Conservation (phyloP, 768 basidiomycete species). For the Collybiopsis luxurians region DNA sequence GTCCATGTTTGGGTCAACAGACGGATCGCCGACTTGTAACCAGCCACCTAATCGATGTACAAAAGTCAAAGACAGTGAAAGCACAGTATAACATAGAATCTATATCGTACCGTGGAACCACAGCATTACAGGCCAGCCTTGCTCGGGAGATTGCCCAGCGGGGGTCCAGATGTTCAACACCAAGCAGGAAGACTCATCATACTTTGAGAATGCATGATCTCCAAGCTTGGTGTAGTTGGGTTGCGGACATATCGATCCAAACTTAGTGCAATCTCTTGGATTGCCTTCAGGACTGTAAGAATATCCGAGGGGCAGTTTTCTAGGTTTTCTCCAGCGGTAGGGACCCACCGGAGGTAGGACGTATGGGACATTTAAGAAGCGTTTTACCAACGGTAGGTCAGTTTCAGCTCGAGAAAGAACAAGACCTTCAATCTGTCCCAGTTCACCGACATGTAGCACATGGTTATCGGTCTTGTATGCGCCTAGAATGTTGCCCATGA, state of each 20-base stretch:
- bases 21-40: slow-evolving; percentile 10
- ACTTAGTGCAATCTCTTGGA: slow-evolving; percentile 8
- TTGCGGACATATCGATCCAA: slow-evolving; percentile 8
- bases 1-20: slow-evolving; percentile 7
- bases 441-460: neutral
- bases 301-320: neutral
- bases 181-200: slow-evolving; percentile 6
- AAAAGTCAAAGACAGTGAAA: neutral
- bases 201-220: neutral
- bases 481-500: slow-evolving; percentile 21
- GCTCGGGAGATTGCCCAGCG: slow-evolving; percentile 3
- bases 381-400: neutral
- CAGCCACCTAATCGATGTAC: neutral
- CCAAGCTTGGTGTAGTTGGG: slow-evolving; percentile 7
- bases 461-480: neutral
- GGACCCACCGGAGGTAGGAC: slow-evolving; percentile 6
- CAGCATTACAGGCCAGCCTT: slow-evolving; percentile 10
- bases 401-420: slow-evolving; percentile 5
- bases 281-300: neutral
- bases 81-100: neutral
- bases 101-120: slow-evolving; percentile 12
- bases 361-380: slow-evolving; percentile 7
- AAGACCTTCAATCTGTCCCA: slow-evolving; percentile 2
- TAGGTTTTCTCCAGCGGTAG: slow-evolving; percentile 8
- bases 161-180: slow-evolving; percentile 9